Percentiles rank a stretch among this genome's conserved stretches.
phyloP scores from a whole-genome alignment of 2,329 filamentous ascomycete genomes.

The Diaporthe velutina region DNA sequence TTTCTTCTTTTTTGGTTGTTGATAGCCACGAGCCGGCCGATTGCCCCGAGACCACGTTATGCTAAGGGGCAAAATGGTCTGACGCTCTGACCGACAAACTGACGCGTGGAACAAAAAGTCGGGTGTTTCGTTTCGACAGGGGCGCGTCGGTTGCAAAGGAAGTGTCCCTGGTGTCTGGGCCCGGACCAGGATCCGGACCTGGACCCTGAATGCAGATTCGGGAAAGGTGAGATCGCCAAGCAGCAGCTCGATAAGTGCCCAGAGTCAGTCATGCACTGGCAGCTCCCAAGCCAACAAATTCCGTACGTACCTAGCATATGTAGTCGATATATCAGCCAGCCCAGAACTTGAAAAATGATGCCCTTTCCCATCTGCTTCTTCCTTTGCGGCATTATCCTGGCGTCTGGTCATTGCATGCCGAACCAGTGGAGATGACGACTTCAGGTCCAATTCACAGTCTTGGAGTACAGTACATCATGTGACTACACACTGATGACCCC shows the following conservation, averaged over 20 bases:
- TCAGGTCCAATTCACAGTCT: not conserved
- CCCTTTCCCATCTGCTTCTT: not conserved
- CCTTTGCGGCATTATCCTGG: not conserved
- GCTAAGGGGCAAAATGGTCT: conserved; percentile 21
- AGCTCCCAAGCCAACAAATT: not conserved
- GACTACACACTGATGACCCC: not conserved
- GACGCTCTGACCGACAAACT: conserved; percentile 20
- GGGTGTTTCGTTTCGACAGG: conserved; percentile 4
- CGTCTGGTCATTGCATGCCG: not conserved
- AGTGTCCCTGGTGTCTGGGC: not conserved
- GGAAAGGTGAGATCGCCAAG: conserved; percentile 15
- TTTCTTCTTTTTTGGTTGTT: not conserved
- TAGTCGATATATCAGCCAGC: not conserved
- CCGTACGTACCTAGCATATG: not conserved
- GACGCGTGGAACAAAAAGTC: conserved; percentile 14
- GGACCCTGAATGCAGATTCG: conserved; percentile 18
- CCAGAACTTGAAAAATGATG: too few species aligned
- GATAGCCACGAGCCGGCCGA: conserved; percentile 16
- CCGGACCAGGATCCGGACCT: not conserved
- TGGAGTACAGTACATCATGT: not conserved
- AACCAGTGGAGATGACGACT: not conserved
- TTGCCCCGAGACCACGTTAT: conserved; percentile 25
- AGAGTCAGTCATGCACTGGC: conserved; percentile 14
- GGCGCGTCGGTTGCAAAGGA: conserved; percentile 17
- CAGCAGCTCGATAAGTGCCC: not conserved